Evolutionary conservation across 305 asterid species (phyloP), one percentile per base, ranked within the genome.

Genomic region (Euphrasia arctica): DNA sequence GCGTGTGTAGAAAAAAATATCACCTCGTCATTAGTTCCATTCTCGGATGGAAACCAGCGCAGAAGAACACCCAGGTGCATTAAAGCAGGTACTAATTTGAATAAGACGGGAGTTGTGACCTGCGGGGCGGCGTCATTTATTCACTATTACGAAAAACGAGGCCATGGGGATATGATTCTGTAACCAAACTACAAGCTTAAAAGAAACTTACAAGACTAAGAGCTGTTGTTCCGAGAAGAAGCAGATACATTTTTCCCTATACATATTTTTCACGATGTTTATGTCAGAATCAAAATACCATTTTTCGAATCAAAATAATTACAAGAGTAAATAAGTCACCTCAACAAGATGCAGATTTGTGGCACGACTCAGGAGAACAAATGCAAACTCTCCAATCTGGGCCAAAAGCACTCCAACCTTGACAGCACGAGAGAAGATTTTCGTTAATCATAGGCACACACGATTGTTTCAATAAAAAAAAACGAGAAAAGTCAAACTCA

Each of bases 351-450:
- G 88, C 69, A 88, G 72, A 79, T 93, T 88, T 50, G 99, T 83
- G 60, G 99, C 99, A 62, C 97, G 97, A 66, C 97, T 85, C 67
- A 93, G 76, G 68, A 93, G 96, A 70, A 93, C 96, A 65, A 93
- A 93, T 25, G 99, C 99, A 65, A 93, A 93, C 78, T 93, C 99
- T 71, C 99, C 99, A 69, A 93, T 85, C 81, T 93, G 99, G 42
- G 99, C 99, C 58, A 93, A 85, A 74, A 84, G 70, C 67, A 90
- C 74, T 56, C 97, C 99, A 54, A 90, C 99, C 99, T 93, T 8
- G 79, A 39, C 58, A 57, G 39, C 61, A 54, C 50, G 58, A 15
- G 27, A 58, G 62, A 62, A 56, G 22, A 18, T 18, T 56, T 55
- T 66, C 50, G 65, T 67, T 58, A 67, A 68, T 69, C 56, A 68